Evolutionary conservation across 2,329 filamentous ascomycete genomes (phyloP).

Genomic region (Aspergillus sp.): DNA sequence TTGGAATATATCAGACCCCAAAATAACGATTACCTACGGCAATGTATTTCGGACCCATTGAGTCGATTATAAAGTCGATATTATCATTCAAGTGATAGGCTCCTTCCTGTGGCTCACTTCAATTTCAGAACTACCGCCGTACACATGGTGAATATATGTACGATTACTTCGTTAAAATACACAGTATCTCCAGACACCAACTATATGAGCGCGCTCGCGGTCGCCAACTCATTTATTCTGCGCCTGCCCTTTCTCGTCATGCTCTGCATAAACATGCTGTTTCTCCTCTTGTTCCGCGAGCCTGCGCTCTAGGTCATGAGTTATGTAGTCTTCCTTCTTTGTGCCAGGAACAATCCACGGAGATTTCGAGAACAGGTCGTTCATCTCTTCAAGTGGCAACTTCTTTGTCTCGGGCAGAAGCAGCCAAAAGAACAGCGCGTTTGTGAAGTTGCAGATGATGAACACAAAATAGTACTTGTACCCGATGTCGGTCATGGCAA

Average conservation of each 20-base stretch:
- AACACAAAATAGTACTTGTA: constrained; percentile 63
- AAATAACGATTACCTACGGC: neutral
- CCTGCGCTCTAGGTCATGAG: constrained; percentile 60
- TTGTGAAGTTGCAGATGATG: constrained; percentile 67
- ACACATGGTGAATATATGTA: neutral
- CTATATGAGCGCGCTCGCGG: neutral
- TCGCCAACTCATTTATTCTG: neutral
- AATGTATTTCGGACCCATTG: neutral
- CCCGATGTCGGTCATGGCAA: constrained; percentile 56
- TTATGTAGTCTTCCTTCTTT: constrained; percentile 53
- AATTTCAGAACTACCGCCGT: neutral
- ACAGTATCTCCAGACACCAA: constrained; percentile 3
- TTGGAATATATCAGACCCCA: neutral
- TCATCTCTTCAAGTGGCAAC: constrained; percentile 67
- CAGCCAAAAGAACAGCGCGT: constrained; percentile 67
- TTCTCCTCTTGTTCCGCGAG: constrained; percentile 60
- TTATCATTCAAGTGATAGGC: neutral
- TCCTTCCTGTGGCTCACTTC: neutral
- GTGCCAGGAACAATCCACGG: constrained; percentile 62
- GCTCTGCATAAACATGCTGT: constrained; percentile 23
- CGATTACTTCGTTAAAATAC: constrained; percentile 8
- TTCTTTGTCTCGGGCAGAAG: constrained; percentile 66
- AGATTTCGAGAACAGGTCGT: constrained; percentile 64
- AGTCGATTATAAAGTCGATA: no score
- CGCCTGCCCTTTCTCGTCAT: constrained; percentile 12